A percentile compares a stretch with the other conserved stretches of the same genome.
These are phyloP conservation scores for Limnanthes douglasii DNA, from an alignment of 345 rosid genomes.

Conservation along the genomic window DNA sequence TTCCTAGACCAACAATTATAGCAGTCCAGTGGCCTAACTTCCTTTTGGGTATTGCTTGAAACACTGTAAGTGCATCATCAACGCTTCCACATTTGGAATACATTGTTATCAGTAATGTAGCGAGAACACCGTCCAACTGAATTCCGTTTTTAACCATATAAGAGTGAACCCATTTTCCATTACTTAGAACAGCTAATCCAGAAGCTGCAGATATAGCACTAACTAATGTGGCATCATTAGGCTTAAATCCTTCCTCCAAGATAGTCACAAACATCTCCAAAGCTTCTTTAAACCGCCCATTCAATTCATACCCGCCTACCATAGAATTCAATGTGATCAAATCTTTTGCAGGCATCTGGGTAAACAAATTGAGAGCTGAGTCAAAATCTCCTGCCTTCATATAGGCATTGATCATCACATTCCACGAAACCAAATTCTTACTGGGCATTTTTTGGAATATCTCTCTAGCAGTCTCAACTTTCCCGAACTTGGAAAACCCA, in stretches of 20 bases:
- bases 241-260: constrained; percentile 17
- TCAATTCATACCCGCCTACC: constrained; percentile 27
- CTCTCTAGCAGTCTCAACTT: constrained; percentile 24
- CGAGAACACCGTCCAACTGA: constrained; percentile 27
- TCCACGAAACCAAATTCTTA: constrained; percentile 25
- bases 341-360: constrained; percentile 15
- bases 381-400: constrained; percentile 20
- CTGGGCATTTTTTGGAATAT: constrained; percentile 22
- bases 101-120: constrained; percentile 50
- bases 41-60: constrained; percentile 20
- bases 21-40: constrained; percentile 65
- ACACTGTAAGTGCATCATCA: constrained; percentile 25
- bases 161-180: constrained; percentile 48
- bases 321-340: constrained; percentile 37
- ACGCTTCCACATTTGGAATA: constrained; percentile 59
- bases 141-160: constrained; percentile 26
- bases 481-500: constrained; percentile 27
- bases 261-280: constrained; percentile 14
- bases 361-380: constrained; percentile 18
- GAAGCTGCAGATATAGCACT: constrained; percentile 39
- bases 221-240: constrained; percentile 33
- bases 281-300: constrained; percentile 23
- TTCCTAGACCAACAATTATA: constrained; percentile 47
- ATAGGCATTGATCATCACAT: constrained; percentile 30
- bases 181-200: constrained; percentile 29